These are phyloP conservation scores for Metschnikowia rubicola DNA, from an alignment of 805 yeast genomes.

Conservation along the genomic window DNA sequence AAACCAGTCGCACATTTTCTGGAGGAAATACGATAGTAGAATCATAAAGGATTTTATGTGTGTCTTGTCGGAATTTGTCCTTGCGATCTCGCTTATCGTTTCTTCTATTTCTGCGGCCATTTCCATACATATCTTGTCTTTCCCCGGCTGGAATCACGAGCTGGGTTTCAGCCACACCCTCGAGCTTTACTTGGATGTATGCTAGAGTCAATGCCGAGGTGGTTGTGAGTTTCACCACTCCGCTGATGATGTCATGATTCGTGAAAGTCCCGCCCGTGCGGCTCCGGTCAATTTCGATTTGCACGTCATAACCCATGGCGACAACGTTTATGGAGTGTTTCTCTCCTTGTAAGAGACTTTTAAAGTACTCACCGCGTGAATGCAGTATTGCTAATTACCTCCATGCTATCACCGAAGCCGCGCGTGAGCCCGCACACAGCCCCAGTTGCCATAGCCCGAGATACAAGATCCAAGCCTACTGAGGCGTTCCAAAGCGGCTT, in stretches of 20 bases:
- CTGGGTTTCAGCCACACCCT: conserved; percentile 44
- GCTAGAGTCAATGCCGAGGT: conserved; percentile 42
- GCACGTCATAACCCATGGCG: conserved; percentile 23
- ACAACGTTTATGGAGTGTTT: background rate
- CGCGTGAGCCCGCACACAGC: conserved; percentile 6
- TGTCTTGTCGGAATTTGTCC: conserved; percentile 28
- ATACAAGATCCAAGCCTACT: background rate
- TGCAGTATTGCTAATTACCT: conserved; percentile 7
- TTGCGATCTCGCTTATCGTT: conserved; percentile 11
- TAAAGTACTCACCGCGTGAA: background rate
- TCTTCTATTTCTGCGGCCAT: background rate
- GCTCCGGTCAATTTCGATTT: conserved; percentile 29
- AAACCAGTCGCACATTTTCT: conserved; percentile 41
- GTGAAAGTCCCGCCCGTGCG: conserved; percentile 40
- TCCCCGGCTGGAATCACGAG: conserved; percentile 25
- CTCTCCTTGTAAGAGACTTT: no score
- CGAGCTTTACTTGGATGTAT: conserved; percentile 49
- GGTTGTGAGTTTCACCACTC: conserved; percentile 37
- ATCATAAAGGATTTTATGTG: conserved; percentile 49
- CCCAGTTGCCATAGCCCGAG: background rate
- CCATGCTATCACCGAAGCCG: background rate
- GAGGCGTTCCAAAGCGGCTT: no score
- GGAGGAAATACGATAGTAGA: conserved; percentile 52
- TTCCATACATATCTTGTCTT: background rate
- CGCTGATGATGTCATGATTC: conserved; percentile 43